phyloP scores from a whole-genome alignment of 2,329 filamentous ascomycete genomes.

The Cercospora janseana region DNA sequence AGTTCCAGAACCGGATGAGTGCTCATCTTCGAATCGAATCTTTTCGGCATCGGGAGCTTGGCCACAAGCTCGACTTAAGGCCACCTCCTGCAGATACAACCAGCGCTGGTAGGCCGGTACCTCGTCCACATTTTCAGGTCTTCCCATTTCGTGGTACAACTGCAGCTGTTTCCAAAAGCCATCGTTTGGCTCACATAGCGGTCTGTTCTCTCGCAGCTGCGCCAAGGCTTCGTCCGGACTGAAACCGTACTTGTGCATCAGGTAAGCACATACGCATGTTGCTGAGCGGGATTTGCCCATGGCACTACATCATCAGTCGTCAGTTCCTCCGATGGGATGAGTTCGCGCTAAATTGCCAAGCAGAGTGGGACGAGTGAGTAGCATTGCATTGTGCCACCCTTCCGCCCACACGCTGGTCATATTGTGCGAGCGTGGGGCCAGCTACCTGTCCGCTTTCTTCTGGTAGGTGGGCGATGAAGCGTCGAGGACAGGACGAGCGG shows the following conservation, averaged over 20 bases:
- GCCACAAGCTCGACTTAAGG: conserved; percentile 67
- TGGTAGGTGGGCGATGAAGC: conserved; percentile 2
- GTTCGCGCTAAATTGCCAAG: too few species aligned
- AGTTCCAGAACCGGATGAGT: conserved; percentile 40
- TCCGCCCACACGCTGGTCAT: background rate
- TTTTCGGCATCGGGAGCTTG: conserved; percentile 73
- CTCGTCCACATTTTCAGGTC: conserved; percentile 65
- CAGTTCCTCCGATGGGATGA: background rate
- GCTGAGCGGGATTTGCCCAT: conserved; percentile 96
- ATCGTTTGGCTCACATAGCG: conserved; percentile 81
- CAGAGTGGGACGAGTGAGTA: background rate
- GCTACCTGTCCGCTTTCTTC: conserved; percentile 47
- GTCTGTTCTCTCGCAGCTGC: conserved; percentile 66
- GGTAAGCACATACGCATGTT: conserved; percentile 77
- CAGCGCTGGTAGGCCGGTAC: conserved; percentile 79
- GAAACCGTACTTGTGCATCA: conserved; percentile 61
- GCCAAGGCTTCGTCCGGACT: conserved; percentile 64
- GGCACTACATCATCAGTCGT: conserved; percentile 54
- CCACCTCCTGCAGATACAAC: conserved; percentile 65
- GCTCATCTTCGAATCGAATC: conserved; percentile 78
- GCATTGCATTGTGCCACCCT: background rate
- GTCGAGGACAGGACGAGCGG: conserved; percentile 5
- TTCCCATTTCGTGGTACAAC: conserved; percentile 84
- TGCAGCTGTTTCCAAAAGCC: conserved; percentile 89
- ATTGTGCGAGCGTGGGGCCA: conserved; percentile 4